Base-by-base conservation (phyloP, 2,329 filamentous ascomycete genomes). In the Elsinoe ampelina region DNA sequence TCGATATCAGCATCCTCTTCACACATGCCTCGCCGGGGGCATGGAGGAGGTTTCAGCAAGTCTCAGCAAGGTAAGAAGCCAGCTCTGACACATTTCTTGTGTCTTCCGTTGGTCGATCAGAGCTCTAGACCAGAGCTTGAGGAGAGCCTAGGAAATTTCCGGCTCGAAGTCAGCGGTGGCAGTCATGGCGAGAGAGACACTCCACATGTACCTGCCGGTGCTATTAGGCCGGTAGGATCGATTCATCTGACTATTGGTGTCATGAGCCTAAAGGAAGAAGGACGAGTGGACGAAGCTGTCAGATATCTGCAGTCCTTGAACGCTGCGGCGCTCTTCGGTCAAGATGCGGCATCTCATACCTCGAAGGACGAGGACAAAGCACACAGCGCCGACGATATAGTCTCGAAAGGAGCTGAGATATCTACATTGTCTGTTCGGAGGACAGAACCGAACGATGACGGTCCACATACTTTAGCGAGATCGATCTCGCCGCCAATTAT, bases 231-330 rank as follows among this genome's bases (percentile, higher is more conserved):
- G 0, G 71, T 88, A 0, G 87, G 88, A 0, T 90, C 89, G 1
- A 71, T 96, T 48, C 92, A 97, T 70, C 74, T 95, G 2, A 96
- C 91, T 0, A 76, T 96, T 0, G 91, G 90, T 0, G 87, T 95
- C 1, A 91, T 96, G 86, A 85, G 80, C 61, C 78, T 95, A 8
- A 71, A 75, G 2, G 75, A 73, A 2, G 70, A 75, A 2, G 34
- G 34, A 3, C 75, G 78, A 45, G 69, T 85, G 2, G 64, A 75
- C 0, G 68, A 71, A 30, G 82, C 80, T 0, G 62, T 75, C 20
- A 42, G 63, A 1, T 69, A 77, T 7, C 59, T 71, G 7, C 17
- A 64, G 20, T 48, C 47, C 12, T 54, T 68, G 2, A 62, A 70
- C 38, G n/a, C 70, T 13, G 10, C 17, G 5, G 35, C 58, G 3